Evolutionary conservation across 768 basidiomycete species (phyloP).

Genomic region (Auricularia heimuer): DNA sequence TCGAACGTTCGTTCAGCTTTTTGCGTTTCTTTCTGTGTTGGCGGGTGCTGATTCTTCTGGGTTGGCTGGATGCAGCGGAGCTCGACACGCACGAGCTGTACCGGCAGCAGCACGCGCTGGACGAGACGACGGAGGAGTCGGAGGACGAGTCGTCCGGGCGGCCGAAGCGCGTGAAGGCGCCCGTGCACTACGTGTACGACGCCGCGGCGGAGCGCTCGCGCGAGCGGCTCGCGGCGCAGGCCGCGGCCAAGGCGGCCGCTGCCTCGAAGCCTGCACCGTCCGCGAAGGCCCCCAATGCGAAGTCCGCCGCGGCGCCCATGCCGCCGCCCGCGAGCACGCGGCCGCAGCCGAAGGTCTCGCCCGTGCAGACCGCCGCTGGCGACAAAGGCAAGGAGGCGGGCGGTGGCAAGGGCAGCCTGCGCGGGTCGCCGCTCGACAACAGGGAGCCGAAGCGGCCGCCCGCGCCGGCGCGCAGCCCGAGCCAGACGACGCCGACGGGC

Average conservation of each 20-base stretch:
- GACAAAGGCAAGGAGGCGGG: background rate
- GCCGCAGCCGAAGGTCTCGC: background rate
- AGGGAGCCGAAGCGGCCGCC: background rate
- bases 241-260: slow-evolving; percentile 34
- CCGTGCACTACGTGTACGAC: slow-evolving; percentile 79
- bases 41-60: slow-evolving; percentile 5
- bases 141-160: slow-evolving; percentile 47
- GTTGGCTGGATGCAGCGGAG: slow-evolving; percentile 22
- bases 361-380: background rate
- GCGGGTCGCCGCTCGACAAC: background rate
- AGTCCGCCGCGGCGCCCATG: background rate
- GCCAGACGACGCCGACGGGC: background rate
- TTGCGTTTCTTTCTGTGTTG: background rate
- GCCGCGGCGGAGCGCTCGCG: slow-evolving; percentile 73
- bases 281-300: background rate
- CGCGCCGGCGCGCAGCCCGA: background rate
- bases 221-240: slow-evolving; percentile 23
- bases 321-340: background rate
- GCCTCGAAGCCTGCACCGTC: background rate
- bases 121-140: slow-evolving; percentile 23
- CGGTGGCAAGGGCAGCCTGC: background rate
- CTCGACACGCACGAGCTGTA: slow-evolving; percentile 52
- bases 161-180: slow-evolving; percentile 27
- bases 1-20: slow-evolving; percentile 31
- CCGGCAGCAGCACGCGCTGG: background rate